Evolutionary conservation across 2,329 filamentous ascomycete genomes (phyloP).

Genomic region (Fusarium sp.): DNA sequence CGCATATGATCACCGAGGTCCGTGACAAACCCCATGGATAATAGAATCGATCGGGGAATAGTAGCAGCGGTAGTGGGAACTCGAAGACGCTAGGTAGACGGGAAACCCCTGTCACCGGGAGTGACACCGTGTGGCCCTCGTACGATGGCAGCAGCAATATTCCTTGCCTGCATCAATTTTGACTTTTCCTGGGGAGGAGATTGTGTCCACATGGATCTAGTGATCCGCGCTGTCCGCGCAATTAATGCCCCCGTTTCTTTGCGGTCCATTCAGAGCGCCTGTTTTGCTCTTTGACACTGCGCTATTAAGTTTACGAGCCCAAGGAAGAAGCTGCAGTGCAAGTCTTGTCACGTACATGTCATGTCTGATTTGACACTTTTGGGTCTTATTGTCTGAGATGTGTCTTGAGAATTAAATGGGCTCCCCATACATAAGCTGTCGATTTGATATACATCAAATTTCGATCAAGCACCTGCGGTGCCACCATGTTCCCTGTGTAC

Average conservation of each 20-base stretch:
- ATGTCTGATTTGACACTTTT: neutral
- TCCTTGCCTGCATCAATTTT: constrained; percentile 1
- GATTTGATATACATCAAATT: neutral
- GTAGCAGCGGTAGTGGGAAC: neutral
- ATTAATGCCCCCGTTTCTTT: neutral
- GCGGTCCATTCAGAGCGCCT: neutral
- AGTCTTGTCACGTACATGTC: neutral
- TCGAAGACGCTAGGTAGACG: neutral
- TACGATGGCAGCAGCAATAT: neutral
- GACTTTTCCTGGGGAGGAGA: constrained; percentile 4
- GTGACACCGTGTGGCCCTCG: neutral
- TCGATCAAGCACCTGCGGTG: neutral
- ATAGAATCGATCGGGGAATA: neutral
- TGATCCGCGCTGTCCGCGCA: constrained; percentile 1
- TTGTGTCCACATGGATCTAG: neutral
- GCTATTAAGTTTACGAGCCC: neutral
- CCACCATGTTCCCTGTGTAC: constrained; percentile 25
- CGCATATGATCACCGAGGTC: neutral
- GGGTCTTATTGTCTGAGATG: neutral
- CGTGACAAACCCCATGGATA: neutral
- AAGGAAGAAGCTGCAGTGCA: neutral
- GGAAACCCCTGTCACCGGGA: neutral
- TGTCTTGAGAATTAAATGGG: neutral
- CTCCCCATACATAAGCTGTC: neutral
- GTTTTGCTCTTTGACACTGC: neutral